Evolutionary conservation across 257 asterid genomes (phyloP).

Genomic region (Lavandula angustifolia): DNA sequence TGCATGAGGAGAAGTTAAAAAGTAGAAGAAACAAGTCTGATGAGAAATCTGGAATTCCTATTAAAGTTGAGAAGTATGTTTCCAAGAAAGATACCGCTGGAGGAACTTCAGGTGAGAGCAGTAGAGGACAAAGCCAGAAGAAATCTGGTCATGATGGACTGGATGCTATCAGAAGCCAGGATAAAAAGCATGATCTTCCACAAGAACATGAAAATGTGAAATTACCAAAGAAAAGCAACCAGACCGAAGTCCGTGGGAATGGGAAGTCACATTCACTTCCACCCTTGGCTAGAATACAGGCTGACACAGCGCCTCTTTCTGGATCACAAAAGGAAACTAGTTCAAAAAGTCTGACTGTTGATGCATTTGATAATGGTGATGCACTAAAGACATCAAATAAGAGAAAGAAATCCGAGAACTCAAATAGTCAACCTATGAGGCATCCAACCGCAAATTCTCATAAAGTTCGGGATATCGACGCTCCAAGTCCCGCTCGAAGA

Average conservation of each 20-base stretch:
- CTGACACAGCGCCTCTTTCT: constrained; percentile 53
- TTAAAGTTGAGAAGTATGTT: constrained; percentile 22
- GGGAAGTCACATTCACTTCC: constrained; percentile 73
- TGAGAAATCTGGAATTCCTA: constrained; percentile 53
- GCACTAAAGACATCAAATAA: constrained; percentile 47
- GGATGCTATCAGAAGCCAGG: constrained; percentile 45
- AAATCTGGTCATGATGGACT: constrained; percentile 46
- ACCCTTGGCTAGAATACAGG: constrained; percentile 63
- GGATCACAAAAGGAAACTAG: constrained; percentile 68
- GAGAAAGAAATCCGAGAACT: constrained; percentile 61
- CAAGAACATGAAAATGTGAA: constrained; percentile 51
- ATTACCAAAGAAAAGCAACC: constrained; percentile 52
- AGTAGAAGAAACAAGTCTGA: constrained; percentile 59
- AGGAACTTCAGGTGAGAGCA: constrained; percentile 33
- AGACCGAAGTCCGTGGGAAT: constrained; percentile 48
- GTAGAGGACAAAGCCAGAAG: constrained; percentile 49
- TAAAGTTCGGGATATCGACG: constrained; percentile 62
- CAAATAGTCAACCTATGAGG: constrained; percentile 51
- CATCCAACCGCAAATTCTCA: constrained; percentile 62
- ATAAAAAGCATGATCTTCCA: constrained; percentile 48
- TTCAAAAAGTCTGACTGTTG: constrained; percentile 37
- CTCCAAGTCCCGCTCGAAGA: constrained; percentile 80
- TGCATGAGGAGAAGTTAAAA: constrained; percentile 56
- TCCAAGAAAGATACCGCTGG: no score
- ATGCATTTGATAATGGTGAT: constrained; percentile 51